Evolutionary conservation across 208 protist genomes (phyloP).

Genomic region (Crithidia acanthocephali): DNA sequence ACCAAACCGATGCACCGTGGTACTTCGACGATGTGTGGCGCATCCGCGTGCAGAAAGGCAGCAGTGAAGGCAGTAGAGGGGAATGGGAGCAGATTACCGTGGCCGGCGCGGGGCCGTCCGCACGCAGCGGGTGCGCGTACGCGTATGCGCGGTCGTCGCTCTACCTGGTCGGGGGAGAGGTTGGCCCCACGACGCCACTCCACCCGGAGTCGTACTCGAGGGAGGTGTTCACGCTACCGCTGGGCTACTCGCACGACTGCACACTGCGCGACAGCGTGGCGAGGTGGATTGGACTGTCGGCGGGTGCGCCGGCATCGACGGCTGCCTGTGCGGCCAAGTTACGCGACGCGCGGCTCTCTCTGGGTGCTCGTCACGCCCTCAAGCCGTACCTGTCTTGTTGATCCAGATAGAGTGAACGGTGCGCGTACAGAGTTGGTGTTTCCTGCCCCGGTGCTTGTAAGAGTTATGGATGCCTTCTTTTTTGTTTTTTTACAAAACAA

Average conservation of each 20-base stretch:
- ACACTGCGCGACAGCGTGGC: slow-evolving; percentile 52
- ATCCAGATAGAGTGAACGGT: neutral
- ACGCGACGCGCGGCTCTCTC: neutral
- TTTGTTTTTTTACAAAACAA: too few relatives aligned
- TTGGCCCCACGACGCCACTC: slow-evolving; percentile 16
- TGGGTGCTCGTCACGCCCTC: slow-evolving; percentile 10
- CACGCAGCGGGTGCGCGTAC: slow-evolving; percentile 68
- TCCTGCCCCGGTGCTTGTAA: too few relatives aligned
- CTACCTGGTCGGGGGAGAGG: slow-evolving; percentile 78
- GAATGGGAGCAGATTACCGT: slow-evolving; percentile 34
- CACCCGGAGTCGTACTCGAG: slow-evolving; percentile 46
- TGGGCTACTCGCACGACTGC: slow-evolving; percentile 46
- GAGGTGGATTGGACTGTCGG: slow-evolving; percentile 39
- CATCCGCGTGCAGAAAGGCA: slow-evolving; percentile 32
- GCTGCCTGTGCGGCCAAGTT: neutral
- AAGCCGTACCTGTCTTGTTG: neutral
- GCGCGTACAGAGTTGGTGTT: too few relatives aligned
- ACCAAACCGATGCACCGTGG: slow-evolving; percentile 27
- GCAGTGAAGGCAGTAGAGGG: neutral
- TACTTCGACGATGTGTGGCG: slow-evolving; percentile 87
- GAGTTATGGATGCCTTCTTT: too few relatives aligned
- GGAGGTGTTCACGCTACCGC: slow-evolving; percentile 61
- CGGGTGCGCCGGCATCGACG: neutral
- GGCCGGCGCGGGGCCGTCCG: slow-evolving; percentile 34
- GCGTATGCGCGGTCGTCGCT: slow-evolving; percentile 52